These are phyloP conservation scores for Colletotrichum endophyticum DNA, from an alignment of 2,329 filamentous ascomycete species.

Conservation along the genomic window DNA sequence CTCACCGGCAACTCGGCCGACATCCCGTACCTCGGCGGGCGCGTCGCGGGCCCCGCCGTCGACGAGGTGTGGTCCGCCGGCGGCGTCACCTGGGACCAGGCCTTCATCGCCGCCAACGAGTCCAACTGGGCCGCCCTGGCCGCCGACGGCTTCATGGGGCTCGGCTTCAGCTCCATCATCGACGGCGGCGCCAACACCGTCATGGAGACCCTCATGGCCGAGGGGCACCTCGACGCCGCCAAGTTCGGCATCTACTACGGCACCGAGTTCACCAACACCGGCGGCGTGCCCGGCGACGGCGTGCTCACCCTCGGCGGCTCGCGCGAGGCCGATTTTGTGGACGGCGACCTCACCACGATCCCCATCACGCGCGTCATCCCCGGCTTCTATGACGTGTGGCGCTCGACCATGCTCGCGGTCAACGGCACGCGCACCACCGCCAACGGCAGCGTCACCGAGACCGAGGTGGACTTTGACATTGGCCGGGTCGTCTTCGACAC, in stretches of 20 bases:
- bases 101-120: slow-evolving; percentile 33
- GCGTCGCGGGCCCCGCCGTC: slow-evolving; percentile 27
- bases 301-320: slow-evolving; percentile 37
- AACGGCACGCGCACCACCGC: slow-evolving; percentile 12
- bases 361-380: slow-evolving; percentile 13
- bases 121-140: slow-evolving; percentile 31
- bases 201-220: slow-evolving; percentile 34
- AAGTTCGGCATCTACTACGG: slow-evolving; percentile 36
- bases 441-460: not conserved
- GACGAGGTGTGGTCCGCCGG: slow-evolving; percentile 28
- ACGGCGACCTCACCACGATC: slow-evolving; percentile 18
- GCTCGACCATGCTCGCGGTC: slow-evolving; percentile 23
- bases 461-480: not conserved
- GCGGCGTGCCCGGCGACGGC: slow-evolving; percentile 20
- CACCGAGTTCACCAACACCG: slow-evolving; percentile 17
- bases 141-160: slow-evolving; percentile 38
- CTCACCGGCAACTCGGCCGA: slow-evolving; percentile 14
- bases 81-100: slow-evolving; percentile 27
- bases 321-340: slow-evolving; percentile 30
- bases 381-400: slow-evolving; percentile 36
- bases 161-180: slow-evolving; percentile 35
- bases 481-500: slow-evolving; percentile 35
- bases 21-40: slow-evolving; percentile 36
- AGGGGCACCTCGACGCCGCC: slow-evolving; percentile 31
- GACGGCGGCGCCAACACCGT: slow-evolving; percentile 32